phyloP scores from a whole-genome alignment of 495 filamentous ascomycete genomes.

The Lepraria neglecta region DNA sequence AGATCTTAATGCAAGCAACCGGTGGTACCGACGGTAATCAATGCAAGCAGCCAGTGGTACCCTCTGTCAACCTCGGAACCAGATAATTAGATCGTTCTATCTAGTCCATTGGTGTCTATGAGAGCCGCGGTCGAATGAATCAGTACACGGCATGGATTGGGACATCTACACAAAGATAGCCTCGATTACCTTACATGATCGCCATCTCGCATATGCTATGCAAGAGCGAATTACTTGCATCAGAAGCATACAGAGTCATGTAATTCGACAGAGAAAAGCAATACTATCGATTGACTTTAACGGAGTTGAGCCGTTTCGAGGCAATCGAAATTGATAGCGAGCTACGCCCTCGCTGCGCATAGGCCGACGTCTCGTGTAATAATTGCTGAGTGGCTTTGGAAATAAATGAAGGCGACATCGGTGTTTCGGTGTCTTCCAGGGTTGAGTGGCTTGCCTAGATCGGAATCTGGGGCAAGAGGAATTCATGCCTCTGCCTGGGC shows the following conservation, averaged over 20 bases:
- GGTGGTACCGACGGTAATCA: neutral
- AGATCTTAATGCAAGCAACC: neutral
- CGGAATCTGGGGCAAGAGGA: constrained; percentile 9
- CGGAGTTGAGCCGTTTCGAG: constrained; percentile 14
- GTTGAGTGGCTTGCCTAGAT: constrained; percentile 17
- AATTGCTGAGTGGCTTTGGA: constrained; percentile 22
- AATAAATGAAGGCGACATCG: constrained; percentile 21
- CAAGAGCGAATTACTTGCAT: constrained; percentile 16
- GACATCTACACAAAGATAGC: constrained; percentile 8
- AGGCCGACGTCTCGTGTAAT: constrained; percentile 2
- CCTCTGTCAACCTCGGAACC: neutral
- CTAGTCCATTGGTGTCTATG: neutral
- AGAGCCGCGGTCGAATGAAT: neutral
- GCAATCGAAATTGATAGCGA: constrained; percentile 17
- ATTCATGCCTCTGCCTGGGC: constrained; percentile 20
- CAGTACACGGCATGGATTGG: neutral
- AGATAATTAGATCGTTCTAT: neutral
- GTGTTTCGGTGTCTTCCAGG: constrained; percentile 10
- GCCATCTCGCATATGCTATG: constrained; percentile 13
- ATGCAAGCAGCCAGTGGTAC: neutral
- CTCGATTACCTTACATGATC: constrained; percentile 5
- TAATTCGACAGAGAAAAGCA: constrained; percentile 6
- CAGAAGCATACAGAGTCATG: neutral
- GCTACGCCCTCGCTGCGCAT: constrained; percentile 1
- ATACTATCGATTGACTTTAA: constrained; percentile 12